phyloP scores from a whole-genome alignment of 306 rosid species.

The Vicia sativa region DNA sequence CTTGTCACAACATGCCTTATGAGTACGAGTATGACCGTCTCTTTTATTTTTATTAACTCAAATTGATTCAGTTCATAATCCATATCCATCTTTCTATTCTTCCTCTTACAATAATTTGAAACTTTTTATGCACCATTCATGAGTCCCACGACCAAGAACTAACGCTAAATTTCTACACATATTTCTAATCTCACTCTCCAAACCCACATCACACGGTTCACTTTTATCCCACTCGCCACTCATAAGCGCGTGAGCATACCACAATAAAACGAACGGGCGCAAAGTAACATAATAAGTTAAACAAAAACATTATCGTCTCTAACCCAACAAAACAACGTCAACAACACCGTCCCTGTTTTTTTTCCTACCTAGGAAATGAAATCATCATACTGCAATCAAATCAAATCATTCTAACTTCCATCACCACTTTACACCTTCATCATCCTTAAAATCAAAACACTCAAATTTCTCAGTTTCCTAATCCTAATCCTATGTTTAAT shows the following conservation, averaged over 20 bases:
- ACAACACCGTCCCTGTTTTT: conserved; percentile 8
- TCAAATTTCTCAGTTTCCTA: too few species aligned
- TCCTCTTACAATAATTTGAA: not conserved
- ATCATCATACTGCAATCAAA: not conserved
- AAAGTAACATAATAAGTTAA: not conserved
- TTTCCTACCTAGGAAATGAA: not conserved
- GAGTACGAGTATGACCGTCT: not conserved
- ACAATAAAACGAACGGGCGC: conserved; percentile 16
- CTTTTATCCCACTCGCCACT: conserved; percentile 1
- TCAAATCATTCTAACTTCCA: not conserved
- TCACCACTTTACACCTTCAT: not conserved
- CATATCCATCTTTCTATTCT: not conserved
- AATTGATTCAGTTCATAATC: too few species aligned
- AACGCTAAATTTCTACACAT: not conserved
- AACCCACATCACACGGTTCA: not conserved
- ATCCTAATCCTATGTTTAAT: not conserved
- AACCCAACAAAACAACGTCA: conserved; percentile 4
- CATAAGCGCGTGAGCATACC: conserved; percentile 33
- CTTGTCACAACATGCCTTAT: not conserved
- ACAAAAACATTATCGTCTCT: conserved; percentile 9
- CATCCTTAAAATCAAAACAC: not conserved
- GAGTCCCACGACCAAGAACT: too few species aligned
- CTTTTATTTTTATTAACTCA: too few species aligned
- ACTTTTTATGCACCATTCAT: not conserved
- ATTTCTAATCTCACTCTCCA: not conserved